These are phyloP conservation scores for Begonia loranthoides DNA, from an alignment of 306 rosid species.

Conservation along the genomic window DNA sequence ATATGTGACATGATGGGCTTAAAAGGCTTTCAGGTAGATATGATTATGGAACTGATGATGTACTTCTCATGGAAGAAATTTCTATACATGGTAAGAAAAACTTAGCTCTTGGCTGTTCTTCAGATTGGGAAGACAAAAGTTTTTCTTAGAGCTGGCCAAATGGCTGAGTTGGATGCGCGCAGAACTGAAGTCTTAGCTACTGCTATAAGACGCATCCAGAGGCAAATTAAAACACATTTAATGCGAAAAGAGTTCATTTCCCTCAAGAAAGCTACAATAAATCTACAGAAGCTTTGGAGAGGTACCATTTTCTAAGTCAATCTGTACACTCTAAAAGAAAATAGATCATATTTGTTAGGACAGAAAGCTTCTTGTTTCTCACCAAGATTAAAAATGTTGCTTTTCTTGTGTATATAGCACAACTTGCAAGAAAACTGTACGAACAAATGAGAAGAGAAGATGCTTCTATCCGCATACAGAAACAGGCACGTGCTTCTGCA, in stretches of 20 bases:
- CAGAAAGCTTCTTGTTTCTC: too few species aligned
- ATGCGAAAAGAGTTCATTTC: constrained; percentile 56
- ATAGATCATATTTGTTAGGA: too few species aligned
- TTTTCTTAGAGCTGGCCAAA: constrained; percentile 86
- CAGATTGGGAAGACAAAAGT: constrained; percentile 84
- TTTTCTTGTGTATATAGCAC: constrained; percentile 27
- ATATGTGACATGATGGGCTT: constrained; percentile 69
- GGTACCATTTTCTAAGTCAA: constrained; percentile 21
- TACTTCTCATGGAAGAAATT: not conserved
- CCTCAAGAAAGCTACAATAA: constrained; percentile 41
- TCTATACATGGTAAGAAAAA: constrained; percentile 1
- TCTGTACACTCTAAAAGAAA: too few species aligned
- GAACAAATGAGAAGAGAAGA: constrained; percentile 62
- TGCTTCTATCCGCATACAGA: constrained; percentile 68
- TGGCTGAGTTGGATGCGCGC: constrained; percentile 85
- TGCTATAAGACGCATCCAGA: constrained; percentile 59
- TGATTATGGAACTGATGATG: not conserved
- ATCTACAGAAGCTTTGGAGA: constrained; percentile 65
- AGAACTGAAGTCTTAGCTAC: constrained; percentile 70
- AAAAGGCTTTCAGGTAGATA: constrained; percentile 68
- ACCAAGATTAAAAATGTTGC: not conserved
- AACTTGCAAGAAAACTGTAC: constrained; percentile 51
- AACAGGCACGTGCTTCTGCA: constrained; percentile 42
- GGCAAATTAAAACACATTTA: constrained; percentile 68
- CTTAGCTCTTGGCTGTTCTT: constrained; percentile 8